Evolutionary conservation across 208 protist genomes (phyloP).

Genomic region (Novymonas esmeraldas): DNA sequence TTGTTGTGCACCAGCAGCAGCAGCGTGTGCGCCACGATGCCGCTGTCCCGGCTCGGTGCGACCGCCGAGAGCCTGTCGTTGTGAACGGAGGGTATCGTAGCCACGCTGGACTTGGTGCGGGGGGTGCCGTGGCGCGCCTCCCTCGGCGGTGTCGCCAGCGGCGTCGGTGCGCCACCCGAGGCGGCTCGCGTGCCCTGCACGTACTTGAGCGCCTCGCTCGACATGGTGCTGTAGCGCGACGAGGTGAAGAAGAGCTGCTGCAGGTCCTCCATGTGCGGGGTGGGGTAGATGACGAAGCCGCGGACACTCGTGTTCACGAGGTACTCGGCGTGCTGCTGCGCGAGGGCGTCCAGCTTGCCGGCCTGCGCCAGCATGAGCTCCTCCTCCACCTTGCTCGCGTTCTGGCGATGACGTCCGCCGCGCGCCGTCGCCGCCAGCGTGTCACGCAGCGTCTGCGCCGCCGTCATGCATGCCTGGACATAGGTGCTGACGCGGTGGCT

Average conservation of each 20-base stretch:
- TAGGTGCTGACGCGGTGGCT: conserved; percentile 26
- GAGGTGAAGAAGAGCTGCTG: conserved; percentile 25
- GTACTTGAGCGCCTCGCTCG: conserved; percentile 5
- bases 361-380: conserved; percentile 2
- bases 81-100: no score
- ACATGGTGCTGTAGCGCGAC: conserved; percentile 11
- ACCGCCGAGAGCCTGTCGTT: conserved; percentile 9
- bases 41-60: conserved; percentile 13
- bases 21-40: conserved; percentile 29
- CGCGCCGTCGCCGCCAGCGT: neutral
- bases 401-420: neutral
- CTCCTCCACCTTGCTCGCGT: conserved; percentile 3
- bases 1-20: conserved; percentile 4
- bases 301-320: conserved; percentile 7
- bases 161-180: neutral
- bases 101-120: no score
- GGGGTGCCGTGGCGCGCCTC: no score
- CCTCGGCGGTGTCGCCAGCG: neutral
- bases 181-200: neutral
- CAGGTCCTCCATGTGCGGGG: conserved; percentile 14
- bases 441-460: conserved; percentile 6
- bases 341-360: conserved; percentile 21
- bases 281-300: conserved; percentile 34
- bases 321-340: conserved; percentile 38
- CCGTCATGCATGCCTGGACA: conserved; percentile 21